These are phyloP conservation scores for Hemileia vastatrix DNA, from an alignment of 1,284 basidiomycete species.

Conservation along the genomic window DNA sequence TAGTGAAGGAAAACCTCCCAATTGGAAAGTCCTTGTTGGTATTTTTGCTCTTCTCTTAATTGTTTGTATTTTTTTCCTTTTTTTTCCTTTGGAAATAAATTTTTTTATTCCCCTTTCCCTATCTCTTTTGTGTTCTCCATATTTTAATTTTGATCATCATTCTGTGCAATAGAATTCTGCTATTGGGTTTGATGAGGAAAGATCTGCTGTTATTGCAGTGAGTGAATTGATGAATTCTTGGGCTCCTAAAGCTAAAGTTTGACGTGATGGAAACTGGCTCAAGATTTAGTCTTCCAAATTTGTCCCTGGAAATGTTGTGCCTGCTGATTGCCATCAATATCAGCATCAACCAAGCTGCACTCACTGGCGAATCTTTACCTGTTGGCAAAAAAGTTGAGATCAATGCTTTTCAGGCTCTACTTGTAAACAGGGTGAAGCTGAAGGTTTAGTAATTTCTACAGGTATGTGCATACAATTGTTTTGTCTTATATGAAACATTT, in stretches of 20 bases:
- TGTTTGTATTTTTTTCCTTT: too few relatives aligned
- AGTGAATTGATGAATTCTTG: slow-evolving; percentile 98
- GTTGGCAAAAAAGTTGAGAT: slow-evolving; percentile 67
- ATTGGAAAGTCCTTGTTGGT: slow-evolving; percentile 96
- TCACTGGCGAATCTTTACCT: slow-evolving; percentile 62
- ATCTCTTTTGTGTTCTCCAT: too few relatives aligned
- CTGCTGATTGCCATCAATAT: slow-evolving; percentile 93
- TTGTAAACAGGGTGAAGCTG: slow-evolving; percentile 93
- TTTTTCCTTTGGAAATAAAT: too few relatives aligned
- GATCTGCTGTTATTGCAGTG: slow-evolving; percentile 92
- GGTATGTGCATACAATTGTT: too few relatives aligned
- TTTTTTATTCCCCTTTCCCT: too few relatives aligned
- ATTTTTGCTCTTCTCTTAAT: slow-evolving; percentile 81
- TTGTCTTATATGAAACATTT: too few relatives aligned
- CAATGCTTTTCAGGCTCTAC: slow-evolving; percentile 94
- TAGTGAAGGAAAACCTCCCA: slow-evolving; percentile 71
- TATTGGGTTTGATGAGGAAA: slow-evolving; percentile 96
- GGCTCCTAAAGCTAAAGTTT: slow-evolving; percentile 87
- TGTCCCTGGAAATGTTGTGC: slow-evolving; percentile 84
- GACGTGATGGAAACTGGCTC: slow-evolving; percentile 67
- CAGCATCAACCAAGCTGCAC: slow-evolving; percentile 84
- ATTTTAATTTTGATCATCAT: too few relatives aligned
- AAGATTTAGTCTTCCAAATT: slow-evolving; percentile 83
- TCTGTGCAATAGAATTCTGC: too few relatives aligned
- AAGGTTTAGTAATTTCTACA: slow-evolving; percentile 92